Evolutionary conservation across 208 protist species (phyloP).

Genomic region (Trypanosoma mega): DNA sequence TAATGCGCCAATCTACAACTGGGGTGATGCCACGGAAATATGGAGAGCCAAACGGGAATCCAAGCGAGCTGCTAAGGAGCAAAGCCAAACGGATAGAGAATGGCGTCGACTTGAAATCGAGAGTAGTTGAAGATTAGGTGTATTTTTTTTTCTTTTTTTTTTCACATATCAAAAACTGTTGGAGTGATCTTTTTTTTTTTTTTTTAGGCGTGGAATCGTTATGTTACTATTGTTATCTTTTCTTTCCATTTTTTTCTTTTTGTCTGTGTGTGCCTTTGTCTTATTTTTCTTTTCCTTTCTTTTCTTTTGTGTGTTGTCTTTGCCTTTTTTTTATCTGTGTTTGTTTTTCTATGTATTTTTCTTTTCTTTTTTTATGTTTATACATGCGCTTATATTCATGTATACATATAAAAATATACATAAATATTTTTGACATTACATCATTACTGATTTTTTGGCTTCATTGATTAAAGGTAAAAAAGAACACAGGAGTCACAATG

Average conservation of each 20-base stretch:
- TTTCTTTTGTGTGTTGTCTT: not conserved
- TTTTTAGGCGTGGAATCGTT: not conserved
- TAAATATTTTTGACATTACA: no score
- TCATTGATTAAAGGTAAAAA: conserved; percentile 1
- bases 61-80: conserved; percentile 21
- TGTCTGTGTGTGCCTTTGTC: not conserved
- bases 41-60: conserved; percentile 33
- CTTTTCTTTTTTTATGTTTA: no score
- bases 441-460: no score
- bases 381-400: no score
- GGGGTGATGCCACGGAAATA: conserved; percentile 64
- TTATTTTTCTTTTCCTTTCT: conserved; percentile 6
- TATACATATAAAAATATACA: no score
- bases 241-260: not conserved
- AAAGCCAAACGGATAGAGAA: conserved; percentile 21
- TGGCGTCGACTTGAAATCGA: conserved; percentile 7
- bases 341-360: no score
- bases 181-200: conserved; percentile 21
- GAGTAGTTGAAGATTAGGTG: conserved; percentile 7
- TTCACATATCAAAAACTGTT: conserved; percentile 3
- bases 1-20: conserved; percentile 83
- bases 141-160: not conserved
- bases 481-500: conserved; percentile 32
- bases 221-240: not conserved
- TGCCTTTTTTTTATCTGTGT: conserved; percentile 1